phyloP scores from a whole-genome alignment of 441 rosid genomes.

The Croton laevigatus region DNA sequence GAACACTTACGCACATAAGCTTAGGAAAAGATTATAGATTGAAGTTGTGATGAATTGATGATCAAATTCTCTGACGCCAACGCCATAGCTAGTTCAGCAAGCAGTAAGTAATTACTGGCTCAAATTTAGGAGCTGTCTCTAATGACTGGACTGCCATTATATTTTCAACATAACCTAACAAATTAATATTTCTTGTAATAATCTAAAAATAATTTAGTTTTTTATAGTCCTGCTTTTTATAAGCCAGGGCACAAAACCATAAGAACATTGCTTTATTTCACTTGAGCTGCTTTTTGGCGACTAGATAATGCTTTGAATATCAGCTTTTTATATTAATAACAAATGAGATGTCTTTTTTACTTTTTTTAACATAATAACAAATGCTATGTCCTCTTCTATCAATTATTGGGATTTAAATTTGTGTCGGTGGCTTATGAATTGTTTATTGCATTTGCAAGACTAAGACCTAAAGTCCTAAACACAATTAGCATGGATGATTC shows the following conservation, averaged over 20 bases:
- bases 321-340: not conserved
- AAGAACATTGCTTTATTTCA: not conserved
- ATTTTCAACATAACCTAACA: too few species aligned
- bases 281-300: not conserved
- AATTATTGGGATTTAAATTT: not conserved
- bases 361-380: too few species aligned
- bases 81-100: too few species aligned
- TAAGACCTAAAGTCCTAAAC: not conserved
- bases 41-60: too few species aligned
- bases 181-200: too few species aligned
- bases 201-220: not conserved
- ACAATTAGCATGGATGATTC: not conserved
- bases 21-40: too few species aligned
- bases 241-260: not conserved
- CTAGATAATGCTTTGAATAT: not conserved
- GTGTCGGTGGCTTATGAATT: not conserved
- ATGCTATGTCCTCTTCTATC: not conserved
- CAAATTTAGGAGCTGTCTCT: too few species aligned
- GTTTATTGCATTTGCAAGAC: not conserved
- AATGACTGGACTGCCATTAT: too few species aligned
- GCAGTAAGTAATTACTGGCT: too few species aligned
- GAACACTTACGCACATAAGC: too few species aligned
- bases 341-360: too few species aligned
- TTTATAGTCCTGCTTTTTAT: not conserved
- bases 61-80: too few species aligned